Evolutionary conservation across 2,329 filamentous ascomycete species (phyloP).

Genomic region (Fusarium sp.): DNA sequence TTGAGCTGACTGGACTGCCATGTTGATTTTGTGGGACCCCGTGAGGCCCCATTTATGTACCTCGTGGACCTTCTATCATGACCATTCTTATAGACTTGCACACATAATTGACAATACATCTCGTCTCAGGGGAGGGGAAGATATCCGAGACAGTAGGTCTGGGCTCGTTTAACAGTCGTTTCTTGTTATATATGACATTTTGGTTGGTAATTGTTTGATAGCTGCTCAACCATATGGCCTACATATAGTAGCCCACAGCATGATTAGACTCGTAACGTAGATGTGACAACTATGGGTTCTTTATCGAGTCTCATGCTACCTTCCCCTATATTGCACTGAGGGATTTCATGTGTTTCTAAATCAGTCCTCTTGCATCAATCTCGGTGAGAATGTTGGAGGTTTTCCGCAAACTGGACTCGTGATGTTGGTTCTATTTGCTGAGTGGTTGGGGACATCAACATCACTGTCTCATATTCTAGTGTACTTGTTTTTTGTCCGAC

Average conservation of each 20-base stretch:
- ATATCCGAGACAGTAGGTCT: no score
- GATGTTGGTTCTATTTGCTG: neutral
- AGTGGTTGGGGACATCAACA: neutral
- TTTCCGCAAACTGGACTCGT: constrained; percentile 7
- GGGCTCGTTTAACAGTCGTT: neutral
- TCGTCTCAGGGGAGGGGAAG: neutral
- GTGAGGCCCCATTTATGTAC: constrained; percentile 6
- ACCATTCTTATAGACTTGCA: neutral
- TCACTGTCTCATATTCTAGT: neutral
- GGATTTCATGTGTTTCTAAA: neutral
- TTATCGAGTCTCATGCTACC: no score
- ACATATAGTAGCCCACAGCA: no score
- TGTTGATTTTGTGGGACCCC: constrained; percentile 21
- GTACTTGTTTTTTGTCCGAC: neutral
- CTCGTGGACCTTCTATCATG: constrained; percentile 32
- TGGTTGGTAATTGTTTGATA: no score
- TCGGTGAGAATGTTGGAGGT: no score
- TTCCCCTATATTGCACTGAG: neutral
- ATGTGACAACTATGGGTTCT: no score
- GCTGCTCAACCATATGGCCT: no score
- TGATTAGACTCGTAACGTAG: no score
- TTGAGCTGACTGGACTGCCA: neutral
- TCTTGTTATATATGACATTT: no score
- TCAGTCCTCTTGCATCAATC: neutral
- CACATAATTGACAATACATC: neutral